These are phyloP conservation scores for Petasospora fabianii DNA, from an alignment of 1,139 yeast genomes.

Conservation along the genomic window DNA sequence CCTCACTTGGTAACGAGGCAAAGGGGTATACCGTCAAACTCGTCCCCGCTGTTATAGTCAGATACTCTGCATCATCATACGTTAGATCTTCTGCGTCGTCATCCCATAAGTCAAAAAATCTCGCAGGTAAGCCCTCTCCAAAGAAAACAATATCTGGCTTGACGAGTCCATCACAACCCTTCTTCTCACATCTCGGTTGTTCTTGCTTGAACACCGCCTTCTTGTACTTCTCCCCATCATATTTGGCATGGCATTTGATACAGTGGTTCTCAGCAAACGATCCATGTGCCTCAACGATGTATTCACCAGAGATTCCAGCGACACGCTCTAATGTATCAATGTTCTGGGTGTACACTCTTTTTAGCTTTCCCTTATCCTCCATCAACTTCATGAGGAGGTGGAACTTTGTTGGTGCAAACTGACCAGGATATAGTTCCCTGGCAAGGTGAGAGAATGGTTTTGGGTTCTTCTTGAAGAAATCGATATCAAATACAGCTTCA, in stretches of 20 bases:
- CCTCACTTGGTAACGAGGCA: constrained; percentile 74
- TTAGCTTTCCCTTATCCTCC: constrained; percentile 57
- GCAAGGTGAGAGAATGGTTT: constrained; percentile 83
- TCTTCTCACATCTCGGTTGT: constrained; percentile 50
- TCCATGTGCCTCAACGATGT: constrained; percentile 89
- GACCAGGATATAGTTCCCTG: constrained; percentile 82
- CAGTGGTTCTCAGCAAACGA: constrained; percentile 86
- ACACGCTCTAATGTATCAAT: constrained; percentile 87
- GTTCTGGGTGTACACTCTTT: constrained; percentile 83
- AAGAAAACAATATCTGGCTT: constrained; percentile 93
- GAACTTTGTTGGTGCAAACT: constrained; percentile 76
- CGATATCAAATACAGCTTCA: constrained; percentile 93
- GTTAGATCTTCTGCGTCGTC: constrained; percentile 41
- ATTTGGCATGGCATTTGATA: constrained; percentile 61
- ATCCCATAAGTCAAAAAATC: constrained; percentile 68
- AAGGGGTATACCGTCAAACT: constrained; percentile 87
- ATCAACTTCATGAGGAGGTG: constrained; percentile 67
- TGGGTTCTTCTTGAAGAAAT: constrained; percentile 70
- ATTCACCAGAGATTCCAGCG: constrained; percentile 67
- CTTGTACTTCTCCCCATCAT: constrained; percentile 49
- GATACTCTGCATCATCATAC: constrained; percentile 44
- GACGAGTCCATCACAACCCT: constrained; percentile 56
- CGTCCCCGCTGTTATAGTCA: constrained; percentile 90
- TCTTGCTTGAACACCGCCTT: constrained; percentile 37
- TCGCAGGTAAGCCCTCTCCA: constrained; percentile 77